Evolutionary conservation across 2,329 filamentous ascomycete genomes (phyloP), one percentile per base, ranked within the genome.

Genomic region (Hirsutella thompsonii): DNA sequence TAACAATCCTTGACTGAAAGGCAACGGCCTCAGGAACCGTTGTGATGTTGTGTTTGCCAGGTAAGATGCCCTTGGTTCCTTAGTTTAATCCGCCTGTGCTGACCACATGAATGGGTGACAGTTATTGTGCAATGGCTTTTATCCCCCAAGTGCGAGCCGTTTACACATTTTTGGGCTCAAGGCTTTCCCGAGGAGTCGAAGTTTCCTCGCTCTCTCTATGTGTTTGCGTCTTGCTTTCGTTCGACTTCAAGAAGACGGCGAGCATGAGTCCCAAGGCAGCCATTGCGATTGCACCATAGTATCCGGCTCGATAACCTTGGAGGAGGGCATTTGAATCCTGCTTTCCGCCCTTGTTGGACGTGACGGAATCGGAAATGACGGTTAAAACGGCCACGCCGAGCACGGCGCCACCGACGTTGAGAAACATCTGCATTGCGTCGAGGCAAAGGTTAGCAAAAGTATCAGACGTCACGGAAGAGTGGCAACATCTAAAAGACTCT

Each of bases 361-460:
- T 50, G 20, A 46, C 45, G 10, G 48, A 47, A 16, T 49, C 45
- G 9, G 44, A 47, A 32, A 50, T 42, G 39, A 45, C 40, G 23
- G 43, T 45, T 5, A 45, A n/a, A 11, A 45, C 40, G 11, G 43
- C 43, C 3, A 45, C 40, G 18, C 43, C 43, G 9, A 45, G 43
- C 20, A 45, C 43, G 18, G 43, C 43, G 28, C 43, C 43, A 14
- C 43, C 43, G 8, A 45, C 40, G 30, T 45, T 45, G 11, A 45
- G 23, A 18, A 45, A 45, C 43, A 45, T 45, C 43, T 45, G 29
- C 14, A n/a, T 5, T 5, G 4, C 19, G 28, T 39, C n/a, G 32
- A 29, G 5, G 4, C 2, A 33, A 5, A 4, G 32, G 14, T 9
- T 33, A 39, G 3, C 9, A 3, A 34, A 6, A 3, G 16, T 19